These are phyloP conservation scores for Ganoderma boninense DNA, from an alignment of 1,284 basidiomycete species.

Conservation along the genomic window DNA sequence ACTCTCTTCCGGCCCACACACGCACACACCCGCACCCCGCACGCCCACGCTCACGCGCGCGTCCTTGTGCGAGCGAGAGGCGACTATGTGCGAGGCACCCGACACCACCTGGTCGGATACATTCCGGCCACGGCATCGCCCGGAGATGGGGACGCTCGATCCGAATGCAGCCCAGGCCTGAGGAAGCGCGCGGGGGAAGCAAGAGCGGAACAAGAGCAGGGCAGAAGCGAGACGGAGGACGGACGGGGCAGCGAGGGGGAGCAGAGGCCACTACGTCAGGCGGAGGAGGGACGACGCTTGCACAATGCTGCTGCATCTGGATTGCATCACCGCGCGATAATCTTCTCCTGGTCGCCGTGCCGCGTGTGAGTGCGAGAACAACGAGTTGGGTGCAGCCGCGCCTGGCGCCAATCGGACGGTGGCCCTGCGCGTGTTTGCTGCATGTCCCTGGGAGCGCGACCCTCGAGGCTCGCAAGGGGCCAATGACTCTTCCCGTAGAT, in stretches of 20 bases:
- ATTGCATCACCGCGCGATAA: slow-evolving; percentile 10
- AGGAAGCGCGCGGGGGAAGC: slow-evolving; percentile 3
- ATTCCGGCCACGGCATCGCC: slow-evolving; percentile 3
- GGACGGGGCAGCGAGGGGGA: background rate
- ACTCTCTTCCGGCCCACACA: slow-evolving; percentile 2
- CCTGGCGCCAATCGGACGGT: background rate
- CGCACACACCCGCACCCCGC: background rate
- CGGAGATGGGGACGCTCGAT: background rate
- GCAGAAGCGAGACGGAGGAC: background rate
- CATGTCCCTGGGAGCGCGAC: slow-evolving; percentile 6
- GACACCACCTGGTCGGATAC: slow-evolving; percentile 3
- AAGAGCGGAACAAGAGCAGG: slow-evolving; percentile 7
- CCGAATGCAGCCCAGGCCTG: slow-evolving; percentile 4
- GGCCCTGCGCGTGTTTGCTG: slow-evolving; percentile 17
- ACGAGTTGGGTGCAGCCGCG: background rate
- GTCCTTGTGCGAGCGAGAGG: background rate
- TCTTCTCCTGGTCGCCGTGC: slow-evolving; percentile 1
- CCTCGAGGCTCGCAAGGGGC: slow-evolving; percentile 8
- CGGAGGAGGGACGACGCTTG: background rate
- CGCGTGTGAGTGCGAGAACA: slow-evolving; percentile 18
- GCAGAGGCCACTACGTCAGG: slow-evolving; percentile 3
- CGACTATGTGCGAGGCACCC: background rate
- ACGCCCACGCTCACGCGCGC: background rate
- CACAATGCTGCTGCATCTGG: background rate
- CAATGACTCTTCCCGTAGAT: slow-evolving; percentile 21